These are phyloP conservation scores for Avena insularis DNA, from an alignment of 176 grass and related monocot genomes.

Conservation along the genomic window DNA sequence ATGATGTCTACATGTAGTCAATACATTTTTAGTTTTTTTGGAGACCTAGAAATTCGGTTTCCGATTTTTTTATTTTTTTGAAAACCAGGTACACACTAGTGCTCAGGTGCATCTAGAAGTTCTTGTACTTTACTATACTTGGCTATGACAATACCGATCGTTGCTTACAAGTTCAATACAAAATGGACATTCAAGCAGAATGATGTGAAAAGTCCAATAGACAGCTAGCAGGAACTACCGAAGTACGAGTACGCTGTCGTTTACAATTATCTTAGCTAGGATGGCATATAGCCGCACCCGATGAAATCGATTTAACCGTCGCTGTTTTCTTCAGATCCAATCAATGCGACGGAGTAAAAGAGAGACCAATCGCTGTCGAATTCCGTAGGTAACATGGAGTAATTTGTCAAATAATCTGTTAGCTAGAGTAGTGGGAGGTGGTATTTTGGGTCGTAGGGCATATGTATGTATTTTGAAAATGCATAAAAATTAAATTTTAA, in stretches of 20 bases:
- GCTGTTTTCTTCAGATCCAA: background rate
- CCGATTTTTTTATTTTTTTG: too few relatives aligned
- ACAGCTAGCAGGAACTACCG: background rate
- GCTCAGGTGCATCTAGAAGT: too few relatives aligned
- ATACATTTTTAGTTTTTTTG: too few relatives aligned
- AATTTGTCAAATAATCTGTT: background rate
- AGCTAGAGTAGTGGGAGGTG: background rate
- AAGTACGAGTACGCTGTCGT: background rate
- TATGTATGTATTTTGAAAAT: too few relatives aligned
- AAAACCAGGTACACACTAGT: too few relatives aligned
- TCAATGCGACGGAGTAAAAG: background rate
- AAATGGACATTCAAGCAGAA: background rate
- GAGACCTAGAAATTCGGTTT: too few relatives aligned
- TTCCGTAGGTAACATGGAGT: background rate
- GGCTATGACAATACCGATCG: background rate
- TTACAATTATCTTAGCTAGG: background rate
- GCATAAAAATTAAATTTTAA: too few relatives aligned
- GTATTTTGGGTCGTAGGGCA: too few relatives aligned
- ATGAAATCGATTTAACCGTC: background rate
- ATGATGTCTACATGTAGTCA: too few relatives aligned
- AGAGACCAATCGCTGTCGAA: background rate
- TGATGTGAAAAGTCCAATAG: background rate
- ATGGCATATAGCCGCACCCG: background rate
- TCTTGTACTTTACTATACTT: background rate
- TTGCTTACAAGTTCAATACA: background rate